phyloP scores from a whole-genome alignment of 768 basidiomycete genomes.

The Paxillus involutus region DNA sequence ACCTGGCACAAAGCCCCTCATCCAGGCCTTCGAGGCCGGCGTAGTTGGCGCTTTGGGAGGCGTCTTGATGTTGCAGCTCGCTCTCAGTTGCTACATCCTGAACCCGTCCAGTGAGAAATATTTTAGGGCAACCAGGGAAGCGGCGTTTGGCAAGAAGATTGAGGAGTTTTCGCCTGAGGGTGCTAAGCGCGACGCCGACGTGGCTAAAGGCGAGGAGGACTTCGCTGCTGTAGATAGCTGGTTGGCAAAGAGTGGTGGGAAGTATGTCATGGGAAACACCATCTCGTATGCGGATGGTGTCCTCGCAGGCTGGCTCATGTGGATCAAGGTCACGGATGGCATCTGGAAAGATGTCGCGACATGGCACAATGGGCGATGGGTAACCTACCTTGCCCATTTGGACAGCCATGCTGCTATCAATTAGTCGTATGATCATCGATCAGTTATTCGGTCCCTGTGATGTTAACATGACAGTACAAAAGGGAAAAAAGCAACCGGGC shows the following conservation, averaged over 20 bases:
- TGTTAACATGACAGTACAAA: too few relatives aligned
- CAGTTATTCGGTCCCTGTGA: too few relatives aligned
- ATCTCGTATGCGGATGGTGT: constrained; percentile 37
- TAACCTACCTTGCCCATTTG: constrained; percentile 29
- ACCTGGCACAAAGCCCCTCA: constrained; percentile 35
- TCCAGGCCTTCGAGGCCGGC: constrained; percentile 36
- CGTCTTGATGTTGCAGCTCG: constrained; percentile 15
- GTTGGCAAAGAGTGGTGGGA: constrained; percentile 28
- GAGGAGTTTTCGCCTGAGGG: constrained; percentile 36
- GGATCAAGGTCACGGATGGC: constrained; percentile 31
- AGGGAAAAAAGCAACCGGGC: constrained; percentile 46
- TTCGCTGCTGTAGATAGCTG: constrained; percentile 28
- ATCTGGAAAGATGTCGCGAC: constrained; percentile 34
- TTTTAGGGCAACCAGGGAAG: constrained; percentile 36
- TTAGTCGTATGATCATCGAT: not conserved
- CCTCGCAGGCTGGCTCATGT: constrained; percentile 34
- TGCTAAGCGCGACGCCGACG: constrained; percentile 20
- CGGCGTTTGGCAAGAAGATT: constrained; percentile 30
- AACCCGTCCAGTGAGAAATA: constrained; percentile 30
- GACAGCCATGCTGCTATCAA: constrained; percentile 30
- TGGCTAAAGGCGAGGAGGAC: constrained; percentile 28
- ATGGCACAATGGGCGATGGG: constrained; percentile 44
- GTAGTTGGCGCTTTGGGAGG: constrained; percentile 11
- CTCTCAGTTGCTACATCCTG: constrained; percentile 13
- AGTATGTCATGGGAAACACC: constrained; percentile 35